Evolutionary conservation across 495 filamentous ascomycete species (phyloP), one percentile per base, ranked within the genome.

Genomic region (Geoglossum glabrum): DNA sequence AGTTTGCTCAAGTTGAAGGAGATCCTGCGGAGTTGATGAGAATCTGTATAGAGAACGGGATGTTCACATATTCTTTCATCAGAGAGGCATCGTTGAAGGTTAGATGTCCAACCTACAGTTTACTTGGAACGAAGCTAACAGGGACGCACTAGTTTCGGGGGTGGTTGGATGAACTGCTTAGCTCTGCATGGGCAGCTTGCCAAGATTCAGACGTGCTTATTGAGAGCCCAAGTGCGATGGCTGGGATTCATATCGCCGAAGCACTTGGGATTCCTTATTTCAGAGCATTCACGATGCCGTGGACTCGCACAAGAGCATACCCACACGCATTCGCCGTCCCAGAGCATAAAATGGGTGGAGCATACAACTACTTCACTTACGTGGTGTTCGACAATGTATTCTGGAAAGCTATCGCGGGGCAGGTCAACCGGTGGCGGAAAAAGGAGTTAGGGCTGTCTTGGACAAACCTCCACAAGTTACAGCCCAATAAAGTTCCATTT

Each of bases 241-340:
- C 83, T 10, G 92, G 92, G 30, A 95, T 98, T 46, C 92, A 98
- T 67, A 96, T 98, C 60, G 92, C 92, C n/a, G 93, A 98, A 70
- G 89, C 89, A 7, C 76, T 98, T 5, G 75, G 77, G 33, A 93
- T 98, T 54, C 92, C 92, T 6, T 98, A 98, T 65, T 97, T 97
- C 75, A 81, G 92, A 60, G 93, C 89, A 0, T 98, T 98, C 68
- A 92, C 90, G 19, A 98, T 98, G 92, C 93, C 92, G 15, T 98
- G 92, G 92, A 90, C 93, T 0, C 81, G 90, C 47, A 98, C 92
- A 25, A 75, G 93, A 54, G 87, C 93, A 3, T 98, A 98, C 64
- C 92, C 92, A 13, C 92, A 98, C 71, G 93, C 92, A 6, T 98
- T 98, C 71, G 84, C 87, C n/a, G 88, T 95, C 36, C 87, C 87